Evolutionary conservation across 164 flowering plant species (phyloP), one percentile per base, ranked within the genome.

Genomic region (Magnolia changhungtana): DNA sequence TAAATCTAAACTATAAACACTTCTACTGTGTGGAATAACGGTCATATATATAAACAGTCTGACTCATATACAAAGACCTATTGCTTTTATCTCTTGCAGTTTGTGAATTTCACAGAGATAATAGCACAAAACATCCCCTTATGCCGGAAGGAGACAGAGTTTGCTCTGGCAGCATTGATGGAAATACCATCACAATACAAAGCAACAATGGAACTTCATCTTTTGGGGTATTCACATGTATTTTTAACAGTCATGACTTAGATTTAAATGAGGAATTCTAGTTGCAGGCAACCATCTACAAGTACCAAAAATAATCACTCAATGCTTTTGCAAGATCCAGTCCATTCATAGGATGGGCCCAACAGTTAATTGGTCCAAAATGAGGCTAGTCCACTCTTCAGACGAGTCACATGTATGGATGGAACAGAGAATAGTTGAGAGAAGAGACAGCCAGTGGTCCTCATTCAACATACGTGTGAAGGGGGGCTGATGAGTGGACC

Each of bases 31-130:
- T 37, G 45, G 45, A 5, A 3, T 37, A 37, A 37, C 45, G 45
- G 5, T 37, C 45, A 37, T 37, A 37, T 5, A 37, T 37, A 37
- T 37, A 37, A 37, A 37, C 45, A 37, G 45, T 4, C 5, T 37
- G 5, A 4, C 45, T 37, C 45, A 37, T 37, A 59, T 59, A 59
- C 19, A 18, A 59, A 20, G 20, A 23, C 6, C 4, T 29, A 49
- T 37, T 24, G 27, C 27, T 24, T 69, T 23, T 23, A 1, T 55
- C 31, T 16, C 10, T 67, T 69, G 13, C 79, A 94, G 98, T 94
- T 94, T 87, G 97, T 93, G 76, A 93, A 95, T 79, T 95, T 95
- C 70, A 95, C 98, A 1, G 93, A 90, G 64, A 92, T 95, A 21
- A 92, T 95, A 97, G 76, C 88, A 29, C 90, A 89, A 86, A 87